A percentile compares a stretch with the other conserved stretches of the same genome.
Evolutionary conservation across 2,329 filamentous ascomycete species (phyloP).

Genomic region (Arthrobotrys conoides): DNA sequence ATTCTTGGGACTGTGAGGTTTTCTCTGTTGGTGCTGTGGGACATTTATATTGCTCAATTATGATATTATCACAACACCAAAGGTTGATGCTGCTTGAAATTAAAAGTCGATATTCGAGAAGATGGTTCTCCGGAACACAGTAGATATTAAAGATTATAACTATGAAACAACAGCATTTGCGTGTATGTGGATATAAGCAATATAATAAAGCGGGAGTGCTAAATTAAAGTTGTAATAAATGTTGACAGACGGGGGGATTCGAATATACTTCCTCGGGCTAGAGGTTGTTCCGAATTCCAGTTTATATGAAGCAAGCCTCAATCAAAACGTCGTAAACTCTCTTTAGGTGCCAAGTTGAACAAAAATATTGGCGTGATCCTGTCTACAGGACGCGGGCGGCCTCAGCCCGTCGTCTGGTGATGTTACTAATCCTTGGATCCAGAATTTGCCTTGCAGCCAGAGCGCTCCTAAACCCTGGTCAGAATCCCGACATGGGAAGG

Average conservation of each 20-base stretch:
- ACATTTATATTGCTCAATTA: constrained; percentile 36
- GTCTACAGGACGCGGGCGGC: neutral
- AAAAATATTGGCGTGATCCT: constrained; percentile 29
- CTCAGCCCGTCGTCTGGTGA: neutral
- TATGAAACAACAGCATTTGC: neutral
- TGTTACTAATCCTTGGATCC: neutral
- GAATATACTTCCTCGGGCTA: neutral
- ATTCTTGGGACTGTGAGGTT: constrained; percentile 37
- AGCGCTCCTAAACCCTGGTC: constrained; percentile 5
- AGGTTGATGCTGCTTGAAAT: neutral
- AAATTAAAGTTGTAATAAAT: neutral
- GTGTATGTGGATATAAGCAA: neutral
- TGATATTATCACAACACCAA: constrained; percentile 11
- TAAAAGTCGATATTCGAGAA: neutral
- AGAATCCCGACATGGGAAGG: constrained; percentile 11
- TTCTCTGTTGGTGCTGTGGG: constrained; percentile 10
- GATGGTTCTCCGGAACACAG: neutral
- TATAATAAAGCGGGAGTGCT: neutral
- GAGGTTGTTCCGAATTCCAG: neutral
- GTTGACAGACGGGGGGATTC: neutral
- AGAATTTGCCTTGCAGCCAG: constrained; percentile 19
- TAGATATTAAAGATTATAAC: neutral
- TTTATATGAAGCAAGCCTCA: constrained; percentile 25
- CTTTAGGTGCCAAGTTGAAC: constrained; percentile 19
- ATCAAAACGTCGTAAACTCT: neutral